A percentile compares a stretch with the other conserved stretches of the same genome.
Evolutionary conservation across 139 green algal genomes (phyloP).

Genomic region (Ostreobium quekettii): DNA sequence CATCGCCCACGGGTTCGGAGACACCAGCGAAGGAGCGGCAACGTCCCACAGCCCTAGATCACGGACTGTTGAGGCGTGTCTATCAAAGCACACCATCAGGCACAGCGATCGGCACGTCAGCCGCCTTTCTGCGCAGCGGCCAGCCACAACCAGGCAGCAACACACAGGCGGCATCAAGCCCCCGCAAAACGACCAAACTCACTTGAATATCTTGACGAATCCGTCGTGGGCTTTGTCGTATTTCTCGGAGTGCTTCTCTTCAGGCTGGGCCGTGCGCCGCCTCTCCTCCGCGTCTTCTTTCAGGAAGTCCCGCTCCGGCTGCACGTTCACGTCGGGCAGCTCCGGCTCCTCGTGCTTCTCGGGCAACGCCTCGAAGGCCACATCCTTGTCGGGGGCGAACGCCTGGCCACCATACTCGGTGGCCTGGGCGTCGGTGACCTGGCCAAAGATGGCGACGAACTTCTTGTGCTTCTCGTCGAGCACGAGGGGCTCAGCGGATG

Average conservation of each 20-base stretch:
- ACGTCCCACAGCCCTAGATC: too few relatives aligned
- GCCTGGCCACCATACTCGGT: constrained; percentile 2
- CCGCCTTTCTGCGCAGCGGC: too few relatives aligned
- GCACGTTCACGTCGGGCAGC: constrained; percentile 6
- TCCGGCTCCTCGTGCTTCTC: neutral
- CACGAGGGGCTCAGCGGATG: neutral
- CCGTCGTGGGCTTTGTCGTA: constrained; percentile 6
- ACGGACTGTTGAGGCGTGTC: too few relatives aligned
- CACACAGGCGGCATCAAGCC: too few relatives aligned
- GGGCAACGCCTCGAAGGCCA: neutral
- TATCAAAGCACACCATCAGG: too few relatives aligned
- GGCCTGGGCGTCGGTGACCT: neutral
- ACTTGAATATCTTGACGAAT: constrained; percentile 19
- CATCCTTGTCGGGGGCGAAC: neutral
- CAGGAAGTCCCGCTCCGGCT: constrained; percentile 8
- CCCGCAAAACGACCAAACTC: too few relatives aligned
- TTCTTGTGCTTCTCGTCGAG: constrained; percentile 13
- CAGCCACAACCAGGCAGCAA: too few relatives aligned
- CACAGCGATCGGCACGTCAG: too few relatives aligned
- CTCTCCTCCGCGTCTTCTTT: constrained; percentile 12
- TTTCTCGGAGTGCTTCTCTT: neutral
- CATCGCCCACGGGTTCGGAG: too few relatives aligned
- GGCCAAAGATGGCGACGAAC: constrained; percentile 10
- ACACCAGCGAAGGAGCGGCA: too few relatives aligned
- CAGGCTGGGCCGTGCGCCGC: neutral